Evolutionary conservation across 2,329 filamentous ascomycete genomes (phyloP).

Genomic region (Penicillium janthinellum): DNA sequence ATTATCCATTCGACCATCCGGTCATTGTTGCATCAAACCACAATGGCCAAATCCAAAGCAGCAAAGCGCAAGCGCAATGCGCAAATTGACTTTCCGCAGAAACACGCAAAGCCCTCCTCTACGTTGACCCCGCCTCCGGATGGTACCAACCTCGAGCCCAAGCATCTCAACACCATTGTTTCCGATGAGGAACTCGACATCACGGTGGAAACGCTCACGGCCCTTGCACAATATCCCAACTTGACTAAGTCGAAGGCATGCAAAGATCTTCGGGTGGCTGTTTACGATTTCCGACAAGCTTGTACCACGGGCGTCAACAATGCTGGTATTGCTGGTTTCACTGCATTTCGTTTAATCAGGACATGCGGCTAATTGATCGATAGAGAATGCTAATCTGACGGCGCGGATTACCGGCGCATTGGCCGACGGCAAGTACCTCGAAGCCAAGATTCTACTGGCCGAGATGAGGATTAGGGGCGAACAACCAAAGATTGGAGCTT

Average conservation of each 20-base stretch:
- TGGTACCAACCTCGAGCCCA: constrained; percentile 27
- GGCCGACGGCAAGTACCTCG: constrained; percentile 64
- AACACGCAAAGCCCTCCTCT: constrained; percentile 24
- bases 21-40: neutral
- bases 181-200: constrained; percentile 66
- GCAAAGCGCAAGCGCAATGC: constrained; percentile 36
- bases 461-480: constrained; percentile 71
- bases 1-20: too few relatives aligned
- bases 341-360: constrained; percentile 14
- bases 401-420: constrained; percentile 67
- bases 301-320: constrained; percentile 68
- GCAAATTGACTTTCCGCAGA: constrained; percentile 30
- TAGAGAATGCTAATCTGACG: constrained; percentile 64
- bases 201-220: constrained; percentile 64
- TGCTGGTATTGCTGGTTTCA: constrained; percentile 42
- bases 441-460: constrained; percentile 66
- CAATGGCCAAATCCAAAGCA: constrained; percentile 33
- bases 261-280: constrained; percentile 66
- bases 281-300: constrained; percentile 69
- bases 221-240: constrained; percentile 60
- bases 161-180: constrained; percentile 30
- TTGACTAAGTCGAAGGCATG: constrained; percentile 70
- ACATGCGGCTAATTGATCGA: constrained; percentile 8
- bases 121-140: constrained; percentile 31
- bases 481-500: constrained; percentile 66